Conservation (phyloP, 2,329 filamentous ascomycete genomes). For the Ascochyta clinopodiicola region DNA sequence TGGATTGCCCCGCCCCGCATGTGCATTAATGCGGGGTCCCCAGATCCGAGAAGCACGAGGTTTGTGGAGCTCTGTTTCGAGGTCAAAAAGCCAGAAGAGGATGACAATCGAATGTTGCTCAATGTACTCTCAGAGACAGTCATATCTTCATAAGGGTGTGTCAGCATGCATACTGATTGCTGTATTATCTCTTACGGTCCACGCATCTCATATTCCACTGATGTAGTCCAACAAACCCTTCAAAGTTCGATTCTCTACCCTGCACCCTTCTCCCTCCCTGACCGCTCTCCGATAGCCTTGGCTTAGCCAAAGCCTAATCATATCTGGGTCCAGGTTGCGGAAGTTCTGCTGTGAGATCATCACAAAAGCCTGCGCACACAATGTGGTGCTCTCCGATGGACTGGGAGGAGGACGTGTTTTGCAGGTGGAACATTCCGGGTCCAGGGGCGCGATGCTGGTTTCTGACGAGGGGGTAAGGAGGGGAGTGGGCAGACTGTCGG, state of each 20-base stretch:
- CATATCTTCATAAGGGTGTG: too few species aligned
- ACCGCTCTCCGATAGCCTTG: conserved; percentile 38
- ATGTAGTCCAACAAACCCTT: conserved; percentile 46
- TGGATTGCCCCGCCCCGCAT: background rate
- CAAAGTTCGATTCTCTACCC: conserved; percentile 45
- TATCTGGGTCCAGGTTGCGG: conserved; percentile 37
- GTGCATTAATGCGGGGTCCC: background rate
- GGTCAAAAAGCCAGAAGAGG: too few species aligned
- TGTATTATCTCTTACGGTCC: too few species aligned
- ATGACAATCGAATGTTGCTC: too few species aligned
- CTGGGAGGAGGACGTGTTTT: conserved; percentile 33
- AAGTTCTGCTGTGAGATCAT: conserved; percentile 47
- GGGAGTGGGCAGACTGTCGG: conserved; percentile 13
- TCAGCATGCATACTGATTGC: too few species aligned
- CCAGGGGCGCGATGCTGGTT: background rate
- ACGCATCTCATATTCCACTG: conserved; percentile 30
- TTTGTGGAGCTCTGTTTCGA: too few species aligned
- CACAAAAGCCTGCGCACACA: conserved; percentile 44
- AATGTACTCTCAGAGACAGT: too few species aligned
- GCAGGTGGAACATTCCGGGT: conserved; percentile 38
- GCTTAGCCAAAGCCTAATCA: conserved; percentile 42
- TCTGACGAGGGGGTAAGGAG: background rate
- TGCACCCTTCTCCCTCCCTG: conserved; percentile 41
- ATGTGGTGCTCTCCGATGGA: conserved; percentile 41
- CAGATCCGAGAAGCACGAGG: background rate